Percentiles rank a stretch among this genome's conserved stretches.
phyloP scores from a whole-genome alignment of 2,329 filamentous ascomycete genomes.

The Botrytis medusae region DNA sequence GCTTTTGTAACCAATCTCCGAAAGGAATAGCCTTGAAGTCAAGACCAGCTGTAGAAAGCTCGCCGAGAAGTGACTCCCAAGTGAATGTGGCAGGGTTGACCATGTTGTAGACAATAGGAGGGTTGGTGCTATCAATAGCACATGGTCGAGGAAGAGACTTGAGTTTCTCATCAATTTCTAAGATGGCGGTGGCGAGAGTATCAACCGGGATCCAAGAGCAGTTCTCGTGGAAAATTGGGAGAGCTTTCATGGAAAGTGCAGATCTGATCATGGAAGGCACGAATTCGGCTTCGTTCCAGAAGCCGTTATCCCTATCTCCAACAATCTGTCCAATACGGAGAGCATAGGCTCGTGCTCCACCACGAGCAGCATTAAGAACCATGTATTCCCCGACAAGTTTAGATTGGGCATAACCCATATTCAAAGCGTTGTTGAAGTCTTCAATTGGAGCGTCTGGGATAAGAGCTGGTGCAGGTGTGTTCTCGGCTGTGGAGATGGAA shows the following conservation, averaged over 20 bases:
- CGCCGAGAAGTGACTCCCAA: slow-evolving; percentile 53
- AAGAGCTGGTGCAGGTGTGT: slow-evolving; percentile 34
- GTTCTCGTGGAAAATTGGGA: slow-evolving; percentile 47
- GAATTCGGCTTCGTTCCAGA: slow-evolving; percentile 52
- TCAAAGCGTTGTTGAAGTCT: slow-evolving; percentile 41
- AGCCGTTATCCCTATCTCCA: slow-evolving; percentile 46
- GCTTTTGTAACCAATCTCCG: slow-evolving; percentile 46
- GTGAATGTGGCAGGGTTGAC: slow-evolving; percentile 49
- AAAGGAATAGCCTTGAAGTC: slow-evolving; percentile 46
- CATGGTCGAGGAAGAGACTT: slow-evolving; percentile 10
- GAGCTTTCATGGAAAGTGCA: slow-evolving; percentile 44
- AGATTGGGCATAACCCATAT: slow-evolving; percentile 51
- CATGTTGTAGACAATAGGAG: slow-evolving; percentile 50
- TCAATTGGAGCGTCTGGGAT: slow-evolving; percentile 41
- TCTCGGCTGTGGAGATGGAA: slow-evolving; percentile 41
- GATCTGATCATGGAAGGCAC: slow-evolving; percentile 53
- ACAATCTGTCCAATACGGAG: slow-evolving; percentile 53
- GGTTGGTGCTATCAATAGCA: slow-evolving; percentile 22
- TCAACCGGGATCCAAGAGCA: slow-evolving; percentile 49
- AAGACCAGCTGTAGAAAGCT: slow-evolving; percentile 47
- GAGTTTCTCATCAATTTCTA: slow-evolving; percentile 42
- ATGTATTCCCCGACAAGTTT: slow-evolving; percentile 52
- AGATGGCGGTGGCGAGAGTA: slow-evolving; percentile 44
- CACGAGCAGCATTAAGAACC: slow-evolving; percentile 40
- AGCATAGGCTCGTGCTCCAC: slow-evolving; percentile 40